Evolutionary conservation across 163 green algal genomes (phyloP), one percentile per base, ranked within the genome.

Genomic region (Chlorella variabilis): DNA sequence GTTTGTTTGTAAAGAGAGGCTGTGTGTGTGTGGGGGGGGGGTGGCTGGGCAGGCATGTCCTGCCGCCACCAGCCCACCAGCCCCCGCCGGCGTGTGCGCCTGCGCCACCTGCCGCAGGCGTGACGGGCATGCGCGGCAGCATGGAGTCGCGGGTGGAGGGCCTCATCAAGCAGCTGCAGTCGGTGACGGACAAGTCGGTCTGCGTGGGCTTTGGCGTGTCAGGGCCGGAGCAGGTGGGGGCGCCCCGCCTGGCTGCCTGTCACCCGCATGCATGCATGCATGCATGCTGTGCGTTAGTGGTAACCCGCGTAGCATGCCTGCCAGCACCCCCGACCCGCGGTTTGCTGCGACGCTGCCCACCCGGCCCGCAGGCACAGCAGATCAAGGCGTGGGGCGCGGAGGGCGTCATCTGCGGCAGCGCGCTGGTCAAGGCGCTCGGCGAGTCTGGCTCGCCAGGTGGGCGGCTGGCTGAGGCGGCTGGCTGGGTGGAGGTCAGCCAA

Each of bases 161-260:
- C 27, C 89, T 99, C 9, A 92, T 99, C 15, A 51, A 85, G 29
- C 81, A 77, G 73, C 84, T 98, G 54, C 91, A 96, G 73, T 29
- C 68, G 21, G 87, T 94, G 7, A 98, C 96, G 11, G 94, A 98
- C 87, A 99, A 98, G 90, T 87, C 94, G 42, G 91, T 99, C 0
- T 93, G 92, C 6, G 97, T 99, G 0, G 97, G 97, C n/a, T 99
- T 99, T 90, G 97, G 97, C 34, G 95, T 99, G 5, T 98, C 93
- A 0, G 87, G 88, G 6, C 90, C 92, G 6, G 94, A 98, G 51
- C 91, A 94, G 62, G 90, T 89, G 45, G 8, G 75, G 20, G 33
- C 34, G 18, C 13, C 29, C 4, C 29, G 61, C 61, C 61, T 45
- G n/a, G n/a, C n/a, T n/a, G n/a, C n/a, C n/a, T n/a, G n/a, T n/a